phyloP scores from a whole-genome alignment of 495 filamentous ascomycete genomes.

The Penicillium verhagenii region DNA sequence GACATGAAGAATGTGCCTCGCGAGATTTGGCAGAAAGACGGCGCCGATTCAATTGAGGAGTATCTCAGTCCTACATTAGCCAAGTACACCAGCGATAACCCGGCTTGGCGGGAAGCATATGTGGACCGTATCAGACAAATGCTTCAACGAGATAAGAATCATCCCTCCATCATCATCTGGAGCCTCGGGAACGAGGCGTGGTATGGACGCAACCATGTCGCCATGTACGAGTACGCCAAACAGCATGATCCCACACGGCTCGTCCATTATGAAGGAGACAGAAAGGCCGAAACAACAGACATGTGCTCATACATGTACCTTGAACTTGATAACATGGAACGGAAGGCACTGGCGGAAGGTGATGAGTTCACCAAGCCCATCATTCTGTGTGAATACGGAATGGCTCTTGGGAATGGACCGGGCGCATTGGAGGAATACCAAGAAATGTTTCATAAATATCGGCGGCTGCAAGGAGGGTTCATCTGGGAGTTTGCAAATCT shows the following conservation, averaged over 20 bases:
- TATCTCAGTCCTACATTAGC: slow-evolving; percentile 45
- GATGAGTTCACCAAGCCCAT: slow-evolving; percentile 54
- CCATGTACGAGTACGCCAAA: slow-evolving; percentile 64
- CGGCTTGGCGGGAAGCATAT: slow-evolving; percentile 61
- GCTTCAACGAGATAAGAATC: slow-evolving; percentile 64
- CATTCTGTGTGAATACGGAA: slow-evolving; percentile 66
- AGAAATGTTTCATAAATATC: slow-evolving; percentile 55
- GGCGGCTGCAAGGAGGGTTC: slow-evolving; percentile 64
- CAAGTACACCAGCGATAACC: slow-evolving; percentile 60
- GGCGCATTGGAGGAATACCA: slow-evolving; percentile 65
- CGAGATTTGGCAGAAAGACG: background rate
- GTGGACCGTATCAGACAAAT: slow-evolving; percentile 63
- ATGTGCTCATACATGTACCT: slow-evolving; percentile 70
- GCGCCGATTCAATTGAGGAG: background rate
- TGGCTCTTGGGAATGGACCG: slow-evolving; percentile 67
- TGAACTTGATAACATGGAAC: slow-evolving; percentile 47
- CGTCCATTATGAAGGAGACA: slow-evolving; percentile 67
- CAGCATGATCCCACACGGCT: slow-evolving; percentile 53
- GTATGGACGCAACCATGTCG: slow-evolving; percentile 61
- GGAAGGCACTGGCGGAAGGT: slow-evolving; percentile 24
- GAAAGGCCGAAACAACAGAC: slow-evolving; percentile 56
- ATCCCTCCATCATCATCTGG: slow-evolving; percentile 68
- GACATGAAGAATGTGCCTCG: background rate
- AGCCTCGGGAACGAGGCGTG: slow-evolving; percentile 68
- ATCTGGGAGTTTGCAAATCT: slow-evolving; percentile 78